Conservation (phyloP, 179 eudicot species). For the Beta macrorhiza region DNA sequence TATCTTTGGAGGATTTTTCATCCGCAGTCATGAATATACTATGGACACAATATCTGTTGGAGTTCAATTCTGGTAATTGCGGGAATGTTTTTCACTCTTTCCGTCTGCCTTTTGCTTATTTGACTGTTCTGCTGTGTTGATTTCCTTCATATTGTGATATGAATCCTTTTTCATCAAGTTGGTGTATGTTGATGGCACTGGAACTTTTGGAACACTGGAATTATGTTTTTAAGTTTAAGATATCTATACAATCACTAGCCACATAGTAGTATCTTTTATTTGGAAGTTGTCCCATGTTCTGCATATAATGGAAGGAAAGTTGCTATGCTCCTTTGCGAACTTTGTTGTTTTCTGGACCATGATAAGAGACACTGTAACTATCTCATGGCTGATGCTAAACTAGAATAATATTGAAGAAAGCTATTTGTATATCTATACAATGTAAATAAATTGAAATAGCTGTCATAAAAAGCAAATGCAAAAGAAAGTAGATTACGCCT, state of each 20-base stretch:
- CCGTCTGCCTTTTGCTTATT: neutral
- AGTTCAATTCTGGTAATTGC: constrained; percentile 86
- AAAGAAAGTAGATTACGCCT: too few species aligned
- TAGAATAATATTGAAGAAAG: too few species aligned
- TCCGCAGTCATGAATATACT: constrained; percentile 83
- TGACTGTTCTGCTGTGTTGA: constrained; percentile 3
- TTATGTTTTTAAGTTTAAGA: neutral
- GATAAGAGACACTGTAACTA: too few species aligned
- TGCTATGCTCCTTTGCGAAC: neutral
- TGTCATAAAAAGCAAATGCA: too few species aligned
- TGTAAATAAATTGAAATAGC: too few species aligned
- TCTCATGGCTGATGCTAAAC: too few species aligned
- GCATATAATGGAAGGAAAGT: neutral
- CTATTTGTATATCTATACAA: too few species aligned
- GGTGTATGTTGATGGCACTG: neutral
- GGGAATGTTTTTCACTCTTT: neutral
- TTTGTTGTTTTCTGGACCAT: too few species aligned
- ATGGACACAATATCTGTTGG: constrained; percentile 98
- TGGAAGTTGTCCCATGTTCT: neutral
- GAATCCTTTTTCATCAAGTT: constrained; percentile 2
- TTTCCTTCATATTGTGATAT: neutral
- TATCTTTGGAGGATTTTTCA: constrained; percentile 95
- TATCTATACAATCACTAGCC: too few species aligned
- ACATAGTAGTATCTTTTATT: neutral
- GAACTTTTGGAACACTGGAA: too few species aligned